Evolutionary conservation across 2,329 filamentous ascomycete genomes (phyloP), one percentile per base, ranked within the genome.

Genomic region (Pseudopithomyces chartarum): DNA sequence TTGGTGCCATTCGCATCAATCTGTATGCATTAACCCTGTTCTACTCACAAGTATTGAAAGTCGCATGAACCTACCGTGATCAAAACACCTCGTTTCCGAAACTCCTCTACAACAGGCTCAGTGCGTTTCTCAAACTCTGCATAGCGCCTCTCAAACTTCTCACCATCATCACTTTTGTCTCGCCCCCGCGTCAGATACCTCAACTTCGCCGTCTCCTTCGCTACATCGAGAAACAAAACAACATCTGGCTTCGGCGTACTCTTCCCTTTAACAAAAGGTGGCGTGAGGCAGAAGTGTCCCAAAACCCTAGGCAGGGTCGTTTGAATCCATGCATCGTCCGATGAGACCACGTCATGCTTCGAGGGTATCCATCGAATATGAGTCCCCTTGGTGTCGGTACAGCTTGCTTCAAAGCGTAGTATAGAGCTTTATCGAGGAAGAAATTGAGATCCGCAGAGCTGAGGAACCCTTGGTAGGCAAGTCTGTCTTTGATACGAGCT

Each of bases 391-490:
- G 34, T n/a, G 3, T 36, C 11, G 34, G 34, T 5, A 5, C 11
- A 6, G 11, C 34, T n/a, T 36, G 32, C 34, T 11, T 13, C 11
- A 36, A n/a, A 13, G 34, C 5, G 3, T 36, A 4, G 12, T 5
- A 13, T 3, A 36, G 6, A 13, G 5, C 34, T n/a, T 36, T 5
- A 29, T 29, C 26, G 5, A 29, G 34, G 19, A 57, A 57, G 2
- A 50, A 50, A 10, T 42, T 19, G 2, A 57, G 29, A 2, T 57
- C 55, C 10, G 22, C 5, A 19, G 33, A 51, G 19, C 22, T 50
- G 10, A 57, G 55, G 32, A 57, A 54, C 1, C 55, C 55, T 36
- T 57, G 50, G n/a, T 54, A 36, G n/a, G 42, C 36, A 20, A 57
- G 55, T 23, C 46, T 54, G 44, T 40, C 13, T 5, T 36, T 13